Conservation (phyloP, 1,284 basidiomycete genomes). For the Rhodofomes roseus region DNA sequence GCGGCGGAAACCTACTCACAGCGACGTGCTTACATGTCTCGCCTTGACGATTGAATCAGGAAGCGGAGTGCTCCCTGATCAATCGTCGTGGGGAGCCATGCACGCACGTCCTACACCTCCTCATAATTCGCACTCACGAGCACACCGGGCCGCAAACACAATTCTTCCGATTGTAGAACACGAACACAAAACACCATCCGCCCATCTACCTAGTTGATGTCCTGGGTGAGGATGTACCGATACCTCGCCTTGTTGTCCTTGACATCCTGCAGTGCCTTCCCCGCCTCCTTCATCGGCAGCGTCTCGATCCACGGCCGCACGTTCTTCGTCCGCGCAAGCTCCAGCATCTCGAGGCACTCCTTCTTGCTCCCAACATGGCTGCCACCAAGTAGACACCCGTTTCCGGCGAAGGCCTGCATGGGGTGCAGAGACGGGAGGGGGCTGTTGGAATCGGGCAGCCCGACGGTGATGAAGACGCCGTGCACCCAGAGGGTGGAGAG, state of each 20-base stretch:
- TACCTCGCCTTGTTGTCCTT: constrained; percentile 51
- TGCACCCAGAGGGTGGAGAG: constrained; percentile 47
- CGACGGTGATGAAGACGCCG: constrained; percentile 52
- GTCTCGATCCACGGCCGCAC: constrained; percentile 50
- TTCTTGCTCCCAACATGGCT: constrained; percentile 61
- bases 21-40: not conserved
- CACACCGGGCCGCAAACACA: not conserved
- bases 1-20: no score
- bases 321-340: constrained; percentile 52
- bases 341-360: constrained; percentile 57
- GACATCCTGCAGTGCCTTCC: constrained; percentile 50
- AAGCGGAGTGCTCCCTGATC: constrained; percentile 4
- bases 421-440: constrained; percentile 35
- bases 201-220: constrained; percentile 10
- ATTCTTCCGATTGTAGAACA: no score
- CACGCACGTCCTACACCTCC: not conserved
- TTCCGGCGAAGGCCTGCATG: constrained; percentile 33
- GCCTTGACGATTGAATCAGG: constrained; percentile 10
- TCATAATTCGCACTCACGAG: not conserved
- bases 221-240: constrained; percentile 46
- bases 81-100: constrained; percentile 3
- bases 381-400: constrained; percentile 37
- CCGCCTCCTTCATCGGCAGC: constrained; percentile 55
- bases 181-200: no score
- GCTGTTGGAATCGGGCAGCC: constrained; percentile 41